Conservation (phyloP, 495 filamentous ascomycete genomes). For the Penicillium alfredii region DNA sequence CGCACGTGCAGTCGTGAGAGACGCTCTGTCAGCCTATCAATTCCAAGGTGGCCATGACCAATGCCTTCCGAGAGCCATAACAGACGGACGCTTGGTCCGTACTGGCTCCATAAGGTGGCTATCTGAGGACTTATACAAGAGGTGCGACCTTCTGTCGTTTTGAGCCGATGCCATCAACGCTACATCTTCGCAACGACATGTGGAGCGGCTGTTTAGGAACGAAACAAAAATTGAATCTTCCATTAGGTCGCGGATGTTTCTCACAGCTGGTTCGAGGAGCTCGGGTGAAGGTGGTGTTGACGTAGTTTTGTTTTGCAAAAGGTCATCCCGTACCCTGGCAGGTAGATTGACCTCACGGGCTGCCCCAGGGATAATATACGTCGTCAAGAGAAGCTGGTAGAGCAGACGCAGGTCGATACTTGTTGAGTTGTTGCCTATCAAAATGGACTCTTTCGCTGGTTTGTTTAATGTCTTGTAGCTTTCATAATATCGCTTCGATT, state of each 20-base stretch:
- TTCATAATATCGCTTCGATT: slow-evolving; percentile 48
- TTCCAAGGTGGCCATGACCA: slow-evolving; percentile 1
- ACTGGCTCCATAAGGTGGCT: neutral
- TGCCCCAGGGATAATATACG: slow-evolving; percentile 72
- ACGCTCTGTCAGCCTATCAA: neutral
- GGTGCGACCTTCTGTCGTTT: neutral
- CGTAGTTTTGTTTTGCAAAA: slow-evolving; percentile 54
- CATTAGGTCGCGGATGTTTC: slow-evolving; percentile 80
- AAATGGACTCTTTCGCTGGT: neutral
- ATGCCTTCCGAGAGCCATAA: neutral
- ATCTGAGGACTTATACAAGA: neutral
- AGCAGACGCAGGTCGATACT: neutral
- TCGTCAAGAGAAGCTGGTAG: slow-evolving; percentile 43
- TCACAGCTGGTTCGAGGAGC: slow-evolving; percentile 67
- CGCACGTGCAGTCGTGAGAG: neutral
- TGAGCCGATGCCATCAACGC: neutral
- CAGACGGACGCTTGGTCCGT: neutral
- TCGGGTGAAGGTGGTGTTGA: slow-evolving; percentile 64
- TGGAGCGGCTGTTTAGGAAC: slow-evolving; percentile 57
- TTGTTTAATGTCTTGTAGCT: neutral
- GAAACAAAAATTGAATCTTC: slow-evolving; percentile 73
- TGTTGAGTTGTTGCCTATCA: neutral
- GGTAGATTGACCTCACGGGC: slow-evolving; percentile 80
- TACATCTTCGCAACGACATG: neutral
- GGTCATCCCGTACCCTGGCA: slow-evolving; percentile 63